Percentiles rank a stretch among this genome's conserved stretches.
These are phyloP conservation scores for Leccinum pellstonianum DNA, from an alignment of 768 basidiomycete genomes.

Conservation along the genomic window DNA sequence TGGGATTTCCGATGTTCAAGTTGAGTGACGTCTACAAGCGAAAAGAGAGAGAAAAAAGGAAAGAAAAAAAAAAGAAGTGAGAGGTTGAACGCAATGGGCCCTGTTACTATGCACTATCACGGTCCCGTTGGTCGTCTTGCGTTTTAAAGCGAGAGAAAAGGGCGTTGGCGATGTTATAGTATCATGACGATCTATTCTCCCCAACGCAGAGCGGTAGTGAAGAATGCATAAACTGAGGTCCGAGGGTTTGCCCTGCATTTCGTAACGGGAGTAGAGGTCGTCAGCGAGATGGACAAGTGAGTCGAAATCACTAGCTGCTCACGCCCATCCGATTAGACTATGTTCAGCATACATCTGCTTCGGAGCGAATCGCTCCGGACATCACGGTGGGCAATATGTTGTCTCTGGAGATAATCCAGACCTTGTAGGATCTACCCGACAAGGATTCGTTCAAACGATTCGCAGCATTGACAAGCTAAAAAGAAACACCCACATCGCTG, in stretches of 20 bases:
- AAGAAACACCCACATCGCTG: slow-evolving; percentile 58
- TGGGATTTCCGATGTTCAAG: too few species aligned
- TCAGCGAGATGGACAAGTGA: slow-evolving; percentile 25
- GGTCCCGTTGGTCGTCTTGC: too few species aligned
- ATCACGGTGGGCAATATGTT: slow-evolving; percentile 78
- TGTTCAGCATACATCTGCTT: background rate
- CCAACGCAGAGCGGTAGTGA: slow-evolving; percentile 26
- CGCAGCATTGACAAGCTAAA: background rate
- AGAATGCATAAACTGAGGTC: slow-evolving; percentile 29
- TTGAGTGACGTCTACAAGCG: too few species aligned
- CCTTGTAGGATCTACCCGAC: slow-evolving; percentile 57
- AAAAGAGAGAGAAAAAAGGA: too few species aligned
- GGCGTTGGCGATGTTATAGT: too few species aligned
- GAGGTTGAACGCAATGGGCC: too few species aligned
- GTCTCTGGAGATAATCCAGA: slow-evolving; percentile 60
- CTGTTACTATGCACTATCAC: too few species aligned
- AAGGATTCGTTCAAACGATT: slow-evolving; percentile 1
- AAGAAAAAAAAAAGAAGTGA: too few species aligned
- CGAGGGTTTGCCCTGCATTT: slow-evolving; percentile 7
- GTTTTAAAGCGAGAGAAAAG: too few species aligned
- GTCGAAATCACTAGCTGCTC: slow-evolving; percentile 18
- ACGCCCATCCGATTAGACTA: slow-evolving; percentile 16
- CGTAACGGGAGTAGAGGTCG: slow-evolving; percentile 25
- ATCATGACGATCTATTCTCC: slow-evolving; percentile 19
- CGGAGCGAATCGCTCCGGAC: slow-evolving; percentile 60